Percentiles rank a stretch among this genome's conserved stretches.
These are phyloP conservation scores for Mortierella sp. DNA, from an alignment of 371 early-diverging fungal genomes.

Conservation along the genomic window DNA sequence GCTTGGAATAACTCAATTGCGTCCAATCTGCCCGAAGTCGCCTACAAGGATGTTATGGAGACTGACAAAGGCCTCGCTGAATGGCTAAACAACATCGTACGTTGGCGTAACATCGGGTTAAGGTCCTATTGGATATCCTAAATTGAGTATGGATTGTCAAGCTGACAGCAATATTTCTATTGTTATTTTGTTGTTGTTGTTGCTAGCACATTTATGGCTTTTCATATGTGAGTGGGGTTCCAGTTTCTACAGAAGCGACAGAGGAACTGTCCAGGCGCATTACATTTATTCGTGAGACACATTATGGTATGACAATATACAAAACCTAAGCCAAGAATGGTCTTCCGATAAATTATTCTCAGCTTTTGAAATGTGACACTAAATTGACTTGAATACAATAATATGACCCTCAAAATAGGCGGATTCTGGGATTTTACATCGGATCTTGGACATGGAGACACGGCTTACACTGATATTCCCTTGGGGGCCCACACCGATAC, in stretches of 20 bases:
- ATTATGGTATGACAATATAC: conserved; percentile 69
- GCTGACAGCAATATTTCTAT: background rate
- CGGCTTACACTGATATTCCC: conserved; percentile 86
- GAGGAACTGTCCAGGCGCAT: conserved; percentile 78
- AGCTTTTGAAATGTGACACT: background rate
- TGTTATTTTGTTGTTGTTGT: background rate
- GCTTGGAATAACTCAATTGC: conserved; percentile 61
- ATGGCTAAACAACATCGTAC: conserved; percentile 81
- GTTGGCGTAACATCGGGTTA: conserved; percentile 8
- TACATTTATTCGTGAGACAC: conserved; percentile 84
- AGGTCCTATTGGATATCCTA: conserved; percentile 8
- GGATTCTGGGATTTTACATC: conserved; percentile 90
- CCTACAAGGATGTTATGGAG: conserved; percentile 76
- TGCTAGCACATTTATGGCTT: conserved; percentile 78
- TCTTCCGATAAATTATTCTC: background rate
- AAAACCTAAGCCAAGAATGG: conserved; percentile 3
- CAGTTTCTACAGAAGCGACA: conserved; percentile 75
- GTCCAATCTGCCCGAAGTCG: conserved; percentile 61
- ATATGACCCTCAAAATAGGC: conserved; percentile 21
- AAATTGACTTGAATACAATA: background rate
- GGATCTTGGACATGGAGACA: conserved; percentile 87
- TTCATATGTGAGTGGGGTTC: conserved; percentile 82
- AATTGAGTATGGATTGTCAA: background rate
- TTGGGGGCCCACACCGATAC: conserved; percentile 91
- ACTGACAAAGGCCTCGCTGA: conserved; percentile 75